Conservation (phyloP, 2,329 filamentous ascomycete genomes). For the Fusarium sp. region DNA sequence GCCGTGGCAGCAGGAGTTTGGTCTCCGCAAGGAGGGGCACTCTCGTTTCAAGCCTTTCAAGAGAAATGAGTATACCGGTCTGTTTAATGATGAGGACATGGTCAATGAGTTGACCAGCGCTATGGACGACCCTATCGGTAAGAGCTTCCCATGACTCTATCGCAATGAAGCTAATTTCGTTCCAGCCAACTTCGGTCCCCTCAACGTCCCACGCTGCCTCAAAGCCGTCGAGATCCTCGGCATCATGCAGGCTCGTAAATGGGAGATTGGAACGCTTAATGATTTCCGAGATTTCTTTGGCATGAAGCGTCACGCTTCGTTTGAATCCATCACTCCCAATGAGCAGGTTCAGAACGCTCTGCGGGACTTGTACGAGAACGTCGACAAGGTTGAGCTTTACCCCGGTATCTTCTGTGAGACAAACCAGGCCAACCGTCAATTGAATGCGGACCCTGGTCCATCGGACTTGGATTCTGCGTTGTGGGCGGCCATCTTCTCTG, state of each 20-base stretch:
- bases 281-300: conserved; percentile 72
- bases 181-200: conserved; percentile 58
- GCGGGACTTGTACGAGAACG: conserved; percentile 65
- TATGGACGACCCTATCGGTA: conserved; percentile 62
- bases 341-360: conserved; percentile 19
- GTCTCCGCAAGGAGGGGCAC: background rate
- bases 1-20: conserved; percentile 8
- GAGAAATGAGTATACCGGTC: conserved; percentile 19
- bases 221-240: conserved; percentile 69
- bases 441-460: conserved; percentile 73
- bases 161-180: background rate
- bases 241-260: conserved; percentile 68
- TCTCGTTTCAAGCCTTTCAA: conserved; percentile 6
- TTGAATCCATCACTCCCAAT: conserved; percentile 52
- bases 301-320: conserved; percentile 65
- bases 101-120: conserved; percentile 54
- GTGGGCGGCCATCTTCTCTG: conserved; percentile 75
- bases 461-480: conserved; percentile 68
- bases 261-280: conserved; percentile 70
- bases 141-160: rapidly evolving
- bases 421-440: conserved; percentile 63
- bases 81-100: conserved; percentile 30
- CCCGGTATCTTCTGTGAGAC: conserved; percentile 73
- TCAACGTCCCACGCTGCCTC: conserved; percentile 67
- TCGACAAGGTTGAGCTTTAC: conserved; percentile 72